These are phyloP conservation scores for Pestalotiopsis sp. DNA, from an alignment of 2,329 filamentous ascomycete species.

Conservation along the genomic window DNA sequence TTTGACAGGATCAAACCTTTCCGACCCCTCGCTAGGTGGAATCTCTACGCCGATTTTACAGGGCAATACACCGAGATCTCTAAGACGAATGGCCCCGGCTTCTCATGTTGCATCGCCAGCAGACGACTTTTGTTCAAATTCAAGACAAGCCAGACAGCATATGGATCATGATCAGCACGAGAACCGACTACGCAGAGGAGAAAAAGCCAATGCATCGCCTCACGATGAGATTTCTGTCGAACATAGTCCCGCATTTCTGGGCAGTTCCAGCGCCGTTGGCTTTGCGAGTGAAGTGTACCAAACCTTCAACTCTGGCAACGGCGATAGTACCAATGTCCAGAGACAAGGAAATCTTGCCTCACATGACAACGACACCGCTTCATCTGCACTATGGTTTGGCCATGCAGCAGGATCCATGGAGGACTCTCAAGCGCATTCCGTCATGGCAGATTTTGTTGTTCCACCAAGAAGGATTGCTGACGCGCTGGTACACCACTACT, in stretches of 20 bases:
- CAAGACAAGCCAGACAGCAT: background rate
- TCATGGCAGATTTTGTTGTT: background rate
- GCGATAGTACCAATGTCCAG: background rate
- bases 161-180: background rate
- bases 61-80: background rate
- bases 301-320: background rate
- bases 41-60: background rate
- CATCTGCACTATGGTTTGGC: background rate
- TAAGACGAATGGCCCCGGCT: background rate
- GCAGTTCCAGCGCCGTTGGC: background rate
- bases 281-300: background rate
- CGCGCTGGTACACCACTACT: background rate
- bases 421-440: background rate
- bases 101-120: background rate
- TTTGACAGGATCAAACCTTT: background rate
- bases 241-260: background rate
- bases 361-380: background rate
- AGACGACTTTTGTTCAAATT: background rate
- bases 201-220: background rate
- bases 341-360: background rate
- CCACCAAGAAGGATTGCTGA: background rate
- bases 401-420: background rate
- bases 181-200: background rate
- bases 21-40: background rate
- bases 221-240: background rate